These are phyloP conservation scores for Mycena metata DNA, from an alignment of 768 basidiomycete species.

Conservation along the genomic window DNA sequence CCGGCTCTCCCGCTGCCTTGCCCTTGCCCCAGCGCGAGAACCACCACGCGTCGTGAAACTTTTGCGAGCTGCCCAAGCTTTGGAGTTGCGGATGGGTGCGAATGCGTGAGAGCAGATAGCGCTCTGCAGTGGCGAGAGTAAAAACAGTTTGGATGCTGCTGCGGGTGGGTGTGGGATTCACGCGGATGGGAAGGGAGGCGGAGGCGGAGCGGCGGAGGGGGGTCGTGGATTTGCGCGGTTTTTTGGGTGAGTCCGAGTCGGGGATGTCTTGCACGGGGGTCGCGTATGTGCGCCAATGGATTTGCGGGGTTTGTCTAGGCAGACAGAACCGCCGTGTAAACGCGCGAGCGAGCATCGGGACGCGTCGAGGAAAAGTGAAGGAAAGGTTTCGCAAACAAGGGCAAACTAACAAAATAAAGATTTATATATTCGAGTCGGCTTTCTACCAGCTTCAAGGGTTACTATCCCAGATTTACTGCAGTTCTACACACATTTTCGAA, in stretches of 20 bases:
- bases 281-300: conserved; percentile 20
- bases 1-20: conserved; percentile 62
- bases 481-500: no score
- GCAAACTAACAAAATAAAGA: no score
- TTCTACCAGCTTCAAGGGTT: no score
- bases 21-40: conserved; percentile 76
- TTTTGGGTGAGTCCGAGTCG: conserved; percentile 26
- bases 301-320: neutral
- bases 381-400: no score
- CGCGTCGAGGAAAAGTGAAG: conserved; percentile 12
- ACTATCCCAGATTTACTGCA: no score
- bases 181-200: conserved; percentile 87
- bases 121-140: conserved; percentile 89
- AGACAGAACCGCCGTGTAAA: conserved; percentile 23
- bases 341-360: conserved; percentile 16
- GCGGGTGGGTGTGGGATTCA: conserved; percentile 90
- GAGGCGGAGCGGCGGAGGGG: conserved; percentile 86
- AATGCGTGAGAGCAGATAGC: conserved; percentile 78
- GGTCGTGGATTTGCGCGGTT: conserved; percentile 73
- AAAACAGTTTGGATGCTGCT: conserved; percentile 77
- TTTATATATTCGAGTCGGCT: no score
- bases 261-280: conserved; percentile 28
- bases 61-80: conserved; percentile 62
- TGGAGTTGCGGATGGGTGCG: conserved; percentile 60
- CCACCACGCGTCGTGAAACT: conserved; percentile 85